phyloP scores from a whole-genome alignment of 2,329 filamentous ascomycete species.

The Fusarium camptoceras region DNA sequence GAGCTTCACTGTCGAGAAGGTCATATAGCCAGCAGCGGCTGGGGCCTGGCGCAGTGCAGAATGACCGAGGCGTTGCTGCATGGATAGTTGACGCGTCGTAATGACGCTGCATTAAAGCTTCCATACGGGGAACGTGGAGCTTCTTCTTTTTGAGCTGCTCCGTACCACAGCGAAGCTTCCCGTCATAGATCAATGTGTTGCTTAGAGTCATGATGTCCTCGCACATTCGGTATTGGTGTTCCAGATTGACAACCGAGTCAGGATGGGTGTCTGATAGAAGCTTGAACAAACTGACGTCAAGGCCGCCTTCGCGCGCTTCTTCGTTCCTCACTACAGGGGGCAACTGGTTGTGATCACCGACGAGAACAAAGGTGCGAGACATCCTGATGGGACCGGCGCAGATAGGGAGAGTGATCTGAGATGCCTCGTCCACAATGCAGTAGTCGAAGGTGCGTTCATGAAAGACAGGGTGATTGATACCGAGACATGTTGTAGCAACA shows the following conservation, averaged over 20 bases:
- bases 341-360: conserved; percentile 96
- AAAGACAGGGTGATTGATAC: conserved; percentile 90
- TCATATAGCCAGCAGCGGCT: conserved; percentile 80
- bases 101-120: conserved; percentile 69
- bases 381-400: conserved; percentile 94
- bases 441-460: conserved; percentile 93
- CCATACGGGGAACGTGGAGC: conserved; percentile 75
- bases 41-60: conserved; percentile 66
- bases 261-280: conserved; percentile 90
- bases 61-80: conserved; percentile 56
- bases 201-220: conserved; percentile 95
- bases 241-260: conserved; percentile 86
- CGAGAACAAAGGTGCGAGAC: conserved; percentile 91
- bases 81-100: conserved; percentile 62
- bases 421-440: conserved; percentile 98
- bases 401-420: conserved; percentile 95
- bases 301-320: conserved; percentile 83
- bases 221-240: conserved; percentile 98
- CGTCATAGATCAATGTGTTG: conserved; percentile 93
- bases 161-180: conserved; percentile 88
- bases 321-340: conserved; percentile 95
- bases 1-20: conserved; percentile 74
- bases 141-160: conserved; percentile 76
- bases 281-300: conserved; percentile 95
- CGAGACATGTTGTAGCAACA: conserved; percentile 94